A percentile compares a stretch with the other conserved stretches of the same genome.
These are phyloP conservation scores for Fragaria iinumae DNA, from an alignment of 306 rosid species.

Conservation along the genomic window DNA sequence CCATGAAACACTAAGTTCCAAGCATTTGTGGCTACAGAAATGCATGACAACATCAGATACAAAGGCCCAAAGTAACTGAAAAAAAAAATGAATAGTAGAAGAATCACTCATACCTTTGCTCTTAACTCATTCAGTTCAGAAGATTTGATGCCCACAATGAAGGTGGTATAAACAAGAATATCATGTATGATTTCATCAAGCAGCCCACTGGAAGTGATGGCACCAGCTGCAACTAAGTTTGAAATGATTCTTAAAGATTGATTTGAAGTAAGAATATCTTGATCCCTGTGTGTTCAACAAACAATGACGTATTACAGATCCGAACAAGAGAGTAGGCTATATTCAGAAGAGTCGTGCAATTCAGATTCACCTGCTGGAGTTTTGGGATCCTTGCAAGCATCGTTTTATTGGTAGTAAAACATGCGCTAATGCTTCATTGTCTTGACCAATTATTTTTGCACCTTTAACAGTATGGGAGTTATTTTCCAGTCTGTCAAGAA, in stretches of 20 bases:
- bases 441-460: slow-evolving; percentile 73
- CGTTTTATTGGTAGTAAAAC: slow-evolving; percentile 61
- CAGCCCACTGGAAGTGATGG: slow-evolving; percentile 51
- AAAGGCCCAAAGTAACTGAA: slow-evolving; percentile 16
- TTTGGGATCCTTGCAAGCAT: slow-evolving; percentile 64
- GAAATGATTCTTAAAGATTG: slow-evolving; percentile 79
- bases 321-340: background rate
- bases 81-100: slow-evolving; percentile 19
- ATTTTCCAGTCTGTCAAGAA: slow-evolving; percentile 70
- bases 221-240: slow-evolving; percentile 78
- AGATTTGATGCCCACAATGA: slow-evolving; percentile 51
- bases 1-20: no score
- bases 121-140: slow-evolving; percentile 59
- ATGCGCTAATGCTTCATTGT: slow-evolving; percentile 65
- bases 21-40: no score
- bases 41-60: slow-evolving; percentile 20
- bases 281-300: slow-evolving; percentile 52
- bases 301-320: slow-evolving; percentile 19
- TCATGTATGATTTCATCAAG: slow-evolving; percentile 66
- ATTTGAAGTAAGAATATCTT: slow-evolving; percentile 50
- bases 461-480: slow-evolving; percentile 82
- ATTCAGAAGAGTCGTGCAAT: slow-evolving; percentile 12
- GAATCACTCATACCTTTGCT: slow-evolving; percentile 49
- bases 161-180: slow-evolving; percentile 61
- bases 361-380: slow-evolving; percentile 52